Evolutionary conservation across 2,329 filamentous ascomycete genomes (phyloP).

Genomic region (Colletotrichum scovillei): DNA sequence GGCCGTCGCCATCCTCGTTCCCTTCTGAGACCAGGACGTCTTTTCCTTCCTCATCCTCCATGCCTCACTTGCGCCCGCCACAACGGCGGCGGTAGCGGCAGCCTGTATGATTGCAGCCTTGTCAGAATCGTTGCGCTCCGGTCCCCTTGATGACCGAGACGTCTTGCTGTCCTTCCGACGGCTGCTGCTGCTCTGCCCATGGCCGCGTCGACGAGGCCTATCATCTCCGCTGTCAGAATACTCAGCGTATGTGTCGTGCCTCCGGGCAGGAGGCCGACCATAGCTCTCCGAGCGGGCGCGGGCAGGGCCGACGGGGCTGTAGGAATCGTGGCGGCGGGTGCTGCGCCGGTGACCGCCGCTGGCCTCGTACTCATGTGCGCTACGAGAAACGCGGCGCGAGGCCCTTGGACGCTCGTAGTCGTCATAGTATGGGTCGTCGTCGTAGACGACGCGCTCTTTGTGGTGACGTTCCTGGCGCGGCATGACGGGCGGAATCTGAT

Average conservation of each 20-base stretch:
- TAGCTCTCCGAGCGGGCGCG: slow-evolving; percentile 26
- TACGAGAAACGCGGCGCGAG: slow-evolving; percentile 19
- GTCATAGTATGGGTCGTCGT: slow-evolving; percentile 29
- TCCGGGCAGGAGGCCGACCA: neutral
- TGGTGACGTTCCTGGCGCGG: slow-evolving; percentile 23
- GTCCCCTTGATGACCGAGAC: neutral
- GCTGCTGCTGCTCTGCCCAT: neutral
- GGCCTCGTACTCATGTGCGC: slow-evolving; percentile 11
- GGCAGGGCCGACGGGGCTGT: slow-evolving; percentile 2
- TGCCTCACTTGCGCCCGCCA: slow-evolving; percentile 31
- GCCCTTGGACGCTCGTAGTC: slow-evolving; percentile 13
- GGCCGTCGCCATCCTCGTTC: slow-evolving; percentile 30
- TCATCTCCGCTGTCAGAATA: slow-evolving; percentile 29
- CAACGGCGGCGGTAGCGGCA: slow-evolving; percentile 31
- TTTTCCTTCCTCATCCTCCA: slow-evolving; percentile 35
- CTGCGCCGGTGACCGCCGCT: slow-evolving; percentile 6
- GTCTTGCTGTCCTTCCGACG: slow-evolving; percentile 2
- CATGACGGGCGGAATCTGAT: slow-evolving; percentile 1
- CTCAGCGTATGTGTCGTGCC: slow-evolving; percentile 21
- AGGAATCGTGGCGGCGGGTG: neutral
- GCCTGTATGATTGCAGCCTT: slow-evolving; percentile 30
- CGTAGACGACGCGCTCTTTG: slow-evolving; percentile 7
- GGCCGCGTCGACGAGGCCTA: neutral
- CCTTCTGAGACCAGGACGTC: slow-evolving; percentile 32
- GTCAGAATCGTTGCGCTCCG: neutral